phyloP scores from a whole-genome alignment of 2,329 filamentous ascomycete species.

The Didymella pinodella region DNA sequence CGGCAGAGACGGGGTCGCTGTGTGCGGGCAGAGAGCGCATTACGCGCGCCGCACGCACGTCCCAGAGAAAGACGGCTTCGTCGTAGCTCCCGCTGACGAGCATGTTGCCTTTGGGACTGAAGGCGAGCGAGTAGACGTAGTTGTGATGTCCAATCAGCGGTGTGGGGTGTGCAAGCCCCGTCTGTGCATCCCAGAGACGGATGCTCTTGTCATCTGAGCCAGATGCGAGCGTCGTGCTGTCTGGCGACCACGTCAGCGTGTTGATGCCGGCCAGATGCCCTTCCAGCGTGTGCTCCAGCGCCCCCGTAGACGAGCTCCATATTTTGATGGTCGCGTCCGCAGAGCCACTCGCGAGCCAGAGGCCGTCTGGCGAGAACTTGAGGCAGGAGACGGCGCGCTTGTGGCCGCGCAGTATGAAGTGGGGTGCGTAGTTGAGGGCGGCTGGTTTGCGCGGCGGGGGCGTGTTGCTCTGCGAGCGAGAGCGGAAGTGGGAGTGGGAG shows the following conservation, averaged over 20 bases:
- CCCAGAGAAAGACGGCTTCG: constrained; percentile 96
- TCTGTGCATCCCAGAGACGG: constrained; percentile 80
- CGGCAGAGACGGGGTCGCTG: constrained; percentile 90
- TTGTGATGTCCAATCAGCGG: constrained; percentile 88
- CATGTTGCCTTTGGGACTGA: constrained; percentile 98
- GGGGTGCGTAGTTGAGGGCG: constrained; percentile 71
- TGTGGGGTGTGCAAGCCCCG: constrained; percentile 65
- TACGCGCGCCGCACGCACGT: constrained; percentile 83
- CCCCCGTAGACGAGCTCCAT: constrained; percentile 82
- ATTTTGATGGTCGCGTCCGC: constrained; percentile 91
- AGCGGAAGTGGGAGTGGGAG: constrained; percentile 30
- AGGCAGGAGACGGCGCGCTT: constrained; percentile 81
- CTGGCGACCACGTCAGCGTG: constrained; percentile 92
- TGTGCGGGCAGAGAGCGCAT: constrained; percentile 95
- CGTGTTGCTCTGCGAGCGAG: constrained; percentile 34
- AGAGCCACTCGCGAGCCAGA: constrained; percentile 85
- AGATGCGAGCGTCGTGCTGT: constrained; percentile 85
- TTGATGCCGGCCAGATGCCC: constrained; percentile 93
- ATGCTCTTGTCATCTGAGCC: constrained; percentile 97
- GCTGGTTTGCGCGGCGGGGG: constrained; percentile 60
- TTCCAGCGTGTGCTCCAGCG: constrained; percentile 85
- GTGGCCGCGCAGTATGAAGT: constrained; percentile 79
- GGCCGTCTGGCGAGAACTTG: constrained; percentile 88
- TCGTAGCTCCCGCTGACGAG: constrained; percentile 95
- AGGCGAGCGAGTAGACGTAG: constrained; percentile 92